Percentiles rank a stretch among this genome's conserved stretches.
Evolutionary conservation across 2,329 filamentous ascomycete genomes (phyloP).

Genomic region (Pyricularia sp.): DNA sequence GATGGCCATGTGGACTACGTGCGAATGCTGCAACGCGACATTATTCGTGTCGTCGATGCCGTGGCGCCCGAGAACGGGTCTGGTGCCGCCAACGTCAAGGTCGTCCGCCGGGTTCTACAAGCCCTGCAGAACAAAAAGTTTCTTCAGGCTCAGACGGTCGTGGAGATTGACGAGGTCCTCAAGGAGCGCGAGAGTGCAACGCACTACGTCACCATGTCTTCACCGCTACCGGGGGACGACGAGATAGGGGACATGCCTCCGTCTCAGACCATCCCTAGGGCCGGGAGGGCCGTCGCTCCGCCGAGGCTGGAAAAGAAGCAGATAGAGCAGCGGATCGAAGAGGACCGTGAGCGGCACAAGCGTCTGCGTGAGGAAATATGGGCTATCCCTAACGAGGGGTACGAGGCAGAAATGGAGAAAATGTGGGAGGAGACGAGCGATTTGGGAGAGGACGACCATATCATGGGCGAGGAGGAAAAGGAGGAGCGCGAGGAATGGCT

Average conservation of each 20-base stretch:
- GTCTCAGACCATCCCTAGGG: constrained; percentile 28
- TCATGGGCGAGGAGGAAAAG: constrained; percentile 65
- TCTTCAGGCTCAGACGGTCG: constrained; percentile 63
- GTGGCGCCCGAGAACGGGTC: constrained; percentile 82
- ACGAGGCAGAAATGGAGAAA: constrained; percentile 64
- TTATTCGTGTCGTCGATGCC: constrained; percentile 81
- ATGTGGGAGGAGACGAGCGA: constrained; percentile 85
- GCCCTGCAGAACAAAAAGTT: constrained; percentile 63
- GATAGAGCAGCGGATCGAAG: constrained; percentile 92
- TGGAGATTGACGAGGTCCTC: constrained; percentile 74
- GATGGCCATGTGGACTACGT: constrained; percentile 75
- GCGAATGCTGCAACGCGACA: constrained; percentile 90
- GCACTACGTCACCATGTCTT: constrained; percentile 42
- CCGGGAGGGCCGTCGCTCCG: constrained; percentile 18
- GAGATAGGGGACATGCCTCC: constrained; percentile 31
- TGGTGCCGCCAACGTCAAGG: constrained; percentile 88
- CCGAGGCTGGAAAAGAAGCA: constrained; percentile 66
- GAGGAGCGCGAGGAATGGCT: constrained; percentile 32
- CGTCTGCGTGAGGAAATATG: constrained; percentile 84
- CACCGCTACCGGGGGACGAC: constrained; percentile 33
- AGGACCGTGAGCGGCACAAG: constrained; percentile 93
- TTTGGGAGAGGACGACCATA: constrained; percentile 76
- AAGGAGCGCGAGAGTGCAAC: constrained; percentile 64
- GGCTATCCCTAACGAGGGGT: constrained; percentile 59
- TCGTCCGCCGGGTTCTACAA: constrained; percentile 61